Base-by-base conservation (phyloP, 148 eudicot genomes). In the Pharnaceum exiguum region DNA sequence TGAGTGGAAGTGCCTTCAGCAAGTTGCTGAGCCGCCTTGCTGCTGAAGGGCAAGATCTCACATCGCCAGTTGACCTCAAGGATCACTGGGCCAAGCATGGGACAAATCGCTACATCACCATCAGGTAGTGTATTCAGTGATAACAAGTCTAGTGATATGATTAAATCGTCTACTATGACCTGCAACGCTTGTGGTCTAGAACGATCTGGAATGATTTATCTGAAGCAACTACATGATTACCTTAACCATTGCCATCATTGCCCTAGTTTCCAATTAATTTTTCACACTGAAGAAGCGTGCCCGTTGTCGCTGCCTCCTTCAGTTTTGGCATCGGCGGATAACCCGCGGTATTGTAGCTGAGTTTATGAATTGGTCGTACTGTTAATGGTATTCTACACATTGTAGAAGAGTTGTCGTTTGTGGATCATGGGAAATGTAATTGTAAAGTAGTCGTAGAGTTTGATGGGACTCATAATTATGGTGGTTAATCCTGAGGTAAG, bases 51-150 rank as follows among this genome's bases (percentile, higher is more conserved):
- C 86, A 87, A 61, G 97, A 91, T 67, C 75, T 91, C 0, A 82
- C 96, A 7, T 71, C 69, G 25, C 88, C 97, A 1, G 81, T 91
- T 33, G 96, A 91, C 71, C 89, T 91, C 18, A 91, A 79, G 64
- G 87, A 82, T 35, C 77, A 85, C 33, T 91, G 97, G 97, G 97
- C 97, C 5, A 91, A 87, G 72, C 97, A 91, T 40, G 97, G 97
- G 21, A 91, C 97, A 2, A 91, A 91, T 39, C 90, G 97, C 67
- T 91, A 87, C 77, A 87, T 91, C 65, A 91, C 96, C 67, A 91
- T 91, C 66, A 87, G 75, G 76, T 90, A 79, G 68, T 33, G 17
- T 38, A 50, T 45, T 42, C 11, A n/a, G n/a, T n/a, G n/a, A n/a
- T n/a, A n/a, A n/a, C n/a, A n/a, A n/a, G n/a, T n/a, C n/a, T n/a